Evolutionary conservation across 768 basidiomycete species (phyloP), one percentile per base, ranked within the genome.

Genomic region (Kwoniella europaea): DNA sequence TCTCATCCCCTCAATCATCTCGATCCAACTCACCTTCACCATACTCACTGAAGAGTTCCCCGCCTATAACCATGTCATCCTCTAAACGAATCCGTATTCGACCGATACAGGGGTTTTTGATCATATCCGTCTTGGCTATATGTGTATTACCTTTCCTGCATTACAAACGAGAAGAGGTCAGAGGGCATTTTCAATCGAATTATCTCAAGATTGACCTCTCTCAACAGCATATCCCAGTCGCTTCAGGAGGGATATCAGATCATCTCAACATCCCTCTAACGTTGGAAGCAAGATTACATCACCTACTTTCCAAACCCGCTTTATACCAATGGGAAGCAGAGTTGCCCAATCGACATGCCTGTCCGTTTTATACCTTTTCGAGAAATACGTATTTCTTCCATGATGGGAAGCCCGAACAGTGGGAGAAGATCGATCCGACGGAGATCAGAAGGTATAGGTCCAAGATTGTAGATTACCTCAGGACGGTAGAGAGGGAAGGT

Each of bases 361-460:
- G 80, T 59, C 80, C 80, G 9, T 71, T 82, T 41, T 78, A 78
- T 58, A 82, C 80, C 0, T 82, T 71, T 42, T 73, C 74, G 43
- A 59, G 81, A 50, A 75, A 82, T 63, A 76, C 72, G 22, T 80
- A 82, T 68, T 82, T 79, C 60, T 77, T 77, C 70, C 83, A 81
- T 59, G 74, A 77, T 44, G 79, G 76, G n/a, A 79, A 80, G 64
- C 68, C 72, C 6, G 73, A 76, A 10, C 71, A 78, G 55, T 82
- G 81, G 81, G 71, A 75, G 44, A 35, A 61, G 41, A 50, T 82
- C 56, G 56, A 54, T 5, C 68, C 72, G 54, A 71, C 68, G n/a
- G 78, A 80, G 13, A 72, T 82, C 57, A 71, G 73, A 62, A 43
- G 72, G 66, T 79, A 82, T 58, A 61, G 80, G 27, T 72, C 63